Evolutionary conservation across 306 rosid genomes (phyloP).

Genomic region (Crataegus laevigata): DNA sequence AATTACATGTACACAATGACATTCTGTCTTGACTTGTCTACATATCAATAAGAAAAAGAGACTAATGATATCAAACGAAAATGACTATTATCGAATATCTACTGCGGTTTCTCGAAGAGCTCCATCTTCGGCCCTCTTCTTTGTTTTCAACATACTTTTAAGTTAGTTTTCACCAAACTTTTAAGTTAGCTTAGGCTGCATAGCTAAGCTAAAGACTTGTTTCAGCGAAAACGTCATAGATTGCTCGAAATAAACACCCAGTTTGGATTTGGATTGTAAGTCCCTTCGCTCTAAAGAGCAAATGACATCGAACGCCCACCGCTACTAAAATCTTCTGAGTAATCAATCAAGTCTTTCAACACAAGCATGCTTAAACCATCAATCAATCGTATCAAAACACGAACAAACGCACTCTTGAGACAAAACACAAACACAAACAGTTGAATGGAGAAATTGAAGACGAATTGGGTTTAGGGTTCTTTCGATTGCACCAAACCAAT

Average conservation of each 20-base stretch:
- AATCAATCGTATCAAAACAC: neutral
- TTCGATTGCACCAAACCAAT: neutral
- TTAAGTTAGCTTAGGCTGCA: neutral
- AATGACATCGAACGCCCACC: neutral
- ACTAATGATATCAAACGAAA: neutral
- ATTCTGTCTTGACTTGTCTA: neutral
- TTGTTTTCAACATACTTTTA: neutral
- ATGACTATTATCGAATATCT: neutral
- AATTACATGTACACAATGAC: neutral
- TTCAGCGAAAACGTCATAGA: neutral
- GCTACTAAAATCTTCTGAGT: neutral
- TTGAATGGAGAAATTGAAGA: neutral
- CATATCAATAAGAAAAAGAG: neutral
- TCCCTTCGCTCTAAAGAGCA: neutral
- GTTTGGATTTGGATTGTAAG: too few relatives aligned
- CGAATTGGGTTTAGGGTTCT: neutral
- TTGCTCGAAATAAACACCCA: neutral
- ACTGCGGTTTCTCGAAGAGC: neutral
- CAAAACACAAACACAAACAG: neutral
- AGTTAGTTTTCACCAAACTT: neutral
- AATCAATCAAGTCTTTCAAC: neutral
- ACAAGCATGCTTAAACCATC: neutral
- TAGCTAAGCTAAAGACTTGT: neutral
- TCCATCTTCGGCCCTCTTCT: neutral
- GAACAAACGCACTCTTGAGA: neutral